Base-by-base conservation (phyloP, 169 alveolate species). In the Eimeria brunetti region DNA sequence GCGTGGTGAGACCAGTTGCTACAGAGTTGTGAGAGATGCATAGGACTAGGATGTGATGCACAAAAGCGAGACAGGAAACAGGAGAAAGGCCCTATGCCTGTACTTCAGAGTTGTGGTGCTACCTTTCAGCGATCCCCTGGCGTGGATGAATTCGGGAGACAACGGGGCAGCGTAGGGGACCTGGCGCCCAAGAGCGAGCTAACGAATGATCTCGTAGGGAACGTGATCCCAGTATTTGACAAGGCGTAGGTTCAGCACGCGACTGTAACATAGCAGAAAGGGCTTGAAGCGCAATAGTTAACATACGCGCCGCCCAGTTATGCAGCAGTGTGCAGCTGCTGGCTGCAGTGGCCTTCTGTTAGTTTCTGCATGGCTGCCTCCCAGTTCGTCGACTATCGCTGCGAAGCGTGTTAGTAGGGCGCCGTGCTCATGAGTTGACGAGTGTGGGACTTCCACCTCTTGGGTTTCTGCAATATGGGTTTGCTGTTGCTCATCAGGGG, bases 121-220 rank as follows among this genome's bases (percentile, higher is more conserved):
- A 11, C 38, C 20, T 44, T 62, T 86, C 64, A 86, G 92, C 49
- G 67, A 27, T 41, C 58, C 30, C 64, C 53, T 27, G 73, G 80
- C 24, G 53, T 86, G 67, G 92, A 86, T n/a, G 92, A 86, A 53
- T 86, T 60, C 46, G 92, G 92, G 62, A 58, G 92, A 44, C 81
- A 60, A 62, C 92, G 92, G 44, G 92, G 92, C 44, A 62, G 92
- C 60, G 92, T 86, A 16, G 92, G 92, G 11, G 60, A 58, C 64
- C 62, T 86, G 92, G 81, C 92, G 11, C 92, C 92, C 46, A 86
- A 44, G 53, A 86, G 92, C 92, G 78, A 60, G 64, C 24, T 86
- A 71, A 9, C 92, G 7, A 81, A 86, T 24, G 92, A 86, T 38
- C 92, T 86, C 60, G 5, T 30, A 41, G 92, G 92, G 71, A 86